phyloP scores from a whole-genome alignment of 441 rosid species.

The Geranium incanum region DNA sequence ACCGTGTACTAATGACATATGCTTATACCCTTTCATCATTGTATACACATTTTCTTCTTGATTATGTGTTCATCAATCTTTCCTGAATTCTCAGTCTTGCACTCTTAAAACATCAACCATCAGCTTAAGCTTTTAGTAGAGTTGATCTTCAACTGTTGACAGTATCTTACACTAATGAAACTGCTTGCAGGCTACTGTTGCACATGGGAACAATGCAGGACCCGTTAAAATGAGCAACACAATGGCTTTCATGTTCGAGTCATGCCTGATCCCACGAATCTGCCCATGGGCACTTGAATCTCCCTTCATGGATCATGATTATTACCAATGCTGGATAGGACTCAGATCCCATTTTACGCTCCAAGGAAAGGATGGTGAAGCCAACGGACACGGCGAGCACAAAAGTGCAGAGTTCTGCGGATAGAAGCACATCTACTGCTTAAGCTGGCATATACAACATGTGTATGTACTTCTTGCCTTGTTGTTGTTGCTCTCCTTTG shows the following conservation, averaged over 20 bases:
- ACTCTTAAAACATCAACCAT: neutral
- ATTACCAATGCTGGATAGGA: constrained; percentile 92
- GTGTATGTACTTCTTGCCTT: constrained; percentile 7
- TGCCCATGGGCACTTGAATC: constrained; percentile 82
- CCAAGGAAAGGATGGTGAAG: constrained; percentile 19
- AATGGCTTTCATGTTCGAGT: constrained; percentile 95
- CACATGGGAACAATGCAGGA: constrained; percentile 49
- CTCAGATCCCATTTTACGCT: constrained; percentile 69
- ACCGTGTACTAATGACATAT: neutral
- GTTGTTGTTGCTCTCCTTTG: neutral
- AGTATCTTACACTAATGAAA: neutral
- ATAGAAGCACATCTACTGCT: neutral
- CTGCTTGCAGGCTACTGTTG: constrained; percentile 50
- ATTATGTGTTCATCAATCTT: neutral
- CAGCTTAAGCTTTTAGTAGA: neutral
- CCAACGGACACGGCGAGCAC: constrained; percentile 14
- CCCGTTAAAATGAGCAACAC: constrained; percentile 62
- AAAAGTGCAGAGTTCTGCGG: neutral
- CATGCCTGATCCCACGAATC: constrained; percentile 78
- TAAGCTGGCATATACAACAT: neutral
- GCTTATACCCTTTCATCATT: neutral
- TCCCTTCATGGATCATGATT: constrained; percentile 54
- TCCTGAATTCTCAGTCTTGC: neutral
- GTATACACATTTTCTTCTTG: neutral
- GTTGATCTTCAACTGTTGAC: neutral